A percentile compares a stretch with the other conserved stretches of the same genome.
Conservation (phyloP, 2,329 filamentous ascomycete genomes). For the Chlorencoelia australis region DNA sequence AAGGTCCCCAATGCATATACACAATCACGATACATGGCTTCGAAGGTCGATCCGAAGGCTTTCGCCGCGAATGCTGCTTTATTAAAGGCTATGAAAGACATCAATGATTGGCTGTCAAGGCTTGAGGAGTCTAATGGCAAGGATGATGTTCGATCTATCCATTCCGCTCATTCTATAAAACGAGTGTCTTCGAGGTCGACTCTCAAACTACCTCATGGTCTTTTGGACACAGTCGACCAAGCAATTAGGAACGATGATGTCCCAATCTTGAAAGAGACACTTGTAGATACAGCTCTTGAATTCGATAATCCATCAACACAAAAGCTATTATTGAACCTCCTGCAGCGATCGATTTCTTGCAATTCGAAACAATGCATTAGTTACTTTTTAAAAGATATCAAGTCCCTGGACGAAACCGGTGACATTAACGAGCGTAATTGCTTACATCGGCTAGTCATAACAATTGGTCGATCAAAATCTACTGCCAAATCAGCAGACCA, state of each 20-base stretch:
- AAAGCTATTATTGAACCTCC: slow-evolving; percentile 63
- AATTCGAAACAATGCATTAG: slow-evolving; percentile 60
- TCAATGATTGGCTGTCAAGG: slow-evolving; percentile 87
- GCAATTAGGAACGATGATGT: slow-evolving; percentile 62
- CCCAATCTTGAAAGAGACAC: slow-evolving; percentile 41
- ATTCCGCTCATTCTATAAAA: slow-evolving; percentile 60
- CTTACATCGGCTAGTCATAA: slow-evolving; percentile 83
- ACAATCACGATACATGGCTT: slow-evolving; percentile 77
- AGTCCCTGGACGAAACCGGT: slow-evolving; percentile 71
- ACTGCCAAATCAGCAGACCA: slow-evolving; percentile 30
- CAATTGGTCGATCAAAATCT: slow-evolving; percentile 67
- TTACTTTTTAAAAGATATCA: slow-evolving; percentile 58
- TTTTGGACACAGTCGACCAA: slow-evolving; percentile 63
- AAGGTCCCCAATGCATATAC: slow-evolving; percentile 68
- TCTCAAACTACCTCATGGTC: slow-evolving; percentile 57
- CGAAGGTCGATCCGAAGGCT: slow-evolving; percentile 78
- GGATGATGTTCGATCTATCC: slow-evolving; percentile 65
- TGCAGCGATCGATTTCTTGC: slow-evolving; percentile 67
- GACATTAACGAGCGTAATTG: slow-evolving; percentile 94
- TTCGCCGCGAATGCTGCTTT: slow-evolving; percentile 69
- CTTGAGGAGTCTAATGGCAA: slow-evolving; percentile 67
- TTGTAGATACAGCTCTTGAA: slow-evolving; percentile 47
- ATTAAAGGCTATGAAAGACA: slow-evolving; percentile 48
- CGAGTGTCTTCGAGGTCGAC: slow-evolving; percentile 67
- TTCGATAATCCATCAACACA: slow-evolving; percentile 47